Conservation (phyloP, 1,284 basidiomycete genomes). For the Sporisorium scitamineum region DNA sequence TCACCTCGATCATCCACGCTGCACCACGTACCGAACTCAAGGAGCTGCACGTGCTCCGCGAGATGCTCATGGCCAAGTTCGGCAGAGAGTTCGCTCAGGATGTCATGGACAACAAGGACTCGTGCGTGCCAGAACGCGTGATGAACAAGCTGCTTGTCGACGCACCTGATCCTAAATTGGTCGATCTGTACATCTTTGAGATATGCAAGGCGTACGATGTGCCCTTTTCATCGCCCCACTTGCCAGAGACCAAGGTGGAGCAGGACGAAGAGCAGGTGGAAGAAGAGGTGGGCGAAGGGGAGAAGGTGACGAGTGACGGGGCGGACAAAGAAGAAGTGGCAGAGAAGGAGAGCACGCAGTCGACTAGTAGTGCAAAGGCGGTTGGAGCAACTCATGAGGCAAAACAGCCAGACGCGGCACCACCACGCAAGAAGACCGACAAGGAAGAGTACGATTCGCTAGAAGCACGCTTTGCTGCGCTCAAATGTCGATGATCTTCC, state of each 20-base stretch:
- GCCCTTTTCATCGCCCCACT: slow-evolving; percentile 38
- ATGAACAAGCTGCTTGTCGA: slow-evolving; percentile 78
- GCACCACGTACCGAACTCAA: slow-evolving; percentile 79
- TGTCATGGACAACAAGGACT: slow-evolving; percentile 84
- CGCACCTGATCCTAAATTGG: slow-evolving; percentile 80
- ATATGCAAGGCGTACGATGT: slow-evolving; percentile 65
- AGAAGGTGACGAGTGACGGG: slow-evolving; percentile 5
- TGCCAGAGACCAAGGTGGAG: slow-evolving; percentile 37
- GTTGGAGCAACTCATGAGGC: slow-evolving; percentile 16
- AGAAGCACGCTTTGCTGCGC: slow-evolving; percentile 51
- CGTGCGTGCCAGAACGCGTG: slow-evolving; percentile 83
- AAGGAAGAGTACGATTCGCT: slow-evolving; percentile 48
- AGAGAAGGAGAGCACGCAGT: slow-evolving; percentile 12
- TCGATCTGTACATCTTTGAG: slow-evolving; percentile 74
- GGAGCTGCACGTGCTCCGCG: slow-evolving; percentile 90
- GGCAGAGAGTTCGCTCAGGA: slow-evolving; percentile 83
- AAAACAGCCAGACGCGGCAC: slow-evolving; percentile 15
- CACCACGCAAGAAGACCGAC: slow-evolving; percentile 28
- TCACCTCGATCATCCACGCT: slow-evolving; percentile 85
- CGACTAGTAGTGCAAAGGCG: neutral
- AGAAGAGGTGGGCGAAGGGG: slow-evolving; percentile 7
- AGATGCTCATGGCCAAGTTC: slow-evolving; percentile 93
- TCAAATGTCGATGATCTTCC: slow-evolving; percentile 32
- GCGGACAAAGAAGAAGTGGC: slow-evolving; percentile 1
- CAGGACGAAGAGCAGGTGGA: slow-evolving; percentile 9